These are phyloP conservation scores for Trichoderma oligosporum DNA, from an alignment of 2,329 filamentous ascomycete genomes.

Conservation along the genomic window DNA sequence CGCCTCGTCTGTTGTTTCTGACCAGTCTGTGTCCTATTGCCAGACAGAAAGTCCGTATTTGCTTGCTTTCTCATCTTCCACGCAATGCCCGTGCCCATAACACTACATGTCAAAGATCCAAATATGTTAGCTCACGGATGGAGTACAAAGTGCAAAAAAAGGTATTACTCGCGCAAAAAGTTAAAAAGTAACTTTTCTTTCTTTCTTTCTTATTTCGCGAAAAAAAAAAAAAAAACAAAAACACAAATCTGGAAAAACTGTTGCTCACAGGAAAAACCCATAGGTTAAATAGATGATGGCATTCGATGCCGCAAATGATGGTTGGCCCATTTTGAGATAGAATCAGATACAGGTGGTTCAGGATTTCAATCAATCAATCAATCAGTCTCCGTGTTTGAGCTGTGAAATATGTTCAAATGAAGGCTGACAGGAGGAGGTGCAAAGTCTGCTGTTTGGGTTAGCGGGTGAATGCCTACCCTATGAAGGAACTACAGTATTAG, in stretches of 20 bases:
- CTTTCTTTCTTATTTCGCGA: not conserved
- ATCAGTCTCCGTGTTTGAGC: no score
- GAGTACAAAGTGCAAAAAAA: no score
- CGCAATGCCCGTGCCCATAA: constrained; percentile 59
- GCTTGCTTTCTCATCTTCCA: constrained; percentile 59
- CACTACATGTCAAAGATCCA: constrained; percentile 44
- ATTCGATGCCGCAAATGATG: constrained; percentile 73
- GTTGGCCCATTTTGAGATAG: constrained; percentile 68
- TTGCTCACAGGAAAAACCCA: constrained; percentile 67
- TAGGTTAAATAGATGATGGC: constrained; percentile 80
- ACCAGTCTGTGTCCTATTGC: constrained; percentile 83
- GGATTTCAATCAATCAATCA: no score
- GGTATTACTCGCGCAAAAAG: no score
- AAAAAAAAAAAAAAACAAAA: not conserved
- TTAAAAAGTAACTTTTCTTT: not conserved
- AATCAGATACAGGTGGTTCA: no score
- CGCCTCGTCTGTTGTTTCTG: constrained; percentile 34
- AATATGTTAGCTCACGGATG: constrained; percentile 20
- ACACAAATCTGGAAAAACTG: not conserved
- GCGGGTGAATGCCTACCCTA: no score
- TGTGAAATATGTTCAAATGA: no score
- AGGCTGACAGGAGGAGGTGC: no score
- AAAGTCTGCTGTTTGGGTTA: no score
- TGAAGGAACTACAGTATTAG: no score
- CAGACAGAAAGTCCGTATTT: constrained; percentile 68